Evolutionary conservation across 805 yeast species (phyloP), one percentile per base, ranked within the genome.

Genomic region (Kuraishia capsulata): DNA sequence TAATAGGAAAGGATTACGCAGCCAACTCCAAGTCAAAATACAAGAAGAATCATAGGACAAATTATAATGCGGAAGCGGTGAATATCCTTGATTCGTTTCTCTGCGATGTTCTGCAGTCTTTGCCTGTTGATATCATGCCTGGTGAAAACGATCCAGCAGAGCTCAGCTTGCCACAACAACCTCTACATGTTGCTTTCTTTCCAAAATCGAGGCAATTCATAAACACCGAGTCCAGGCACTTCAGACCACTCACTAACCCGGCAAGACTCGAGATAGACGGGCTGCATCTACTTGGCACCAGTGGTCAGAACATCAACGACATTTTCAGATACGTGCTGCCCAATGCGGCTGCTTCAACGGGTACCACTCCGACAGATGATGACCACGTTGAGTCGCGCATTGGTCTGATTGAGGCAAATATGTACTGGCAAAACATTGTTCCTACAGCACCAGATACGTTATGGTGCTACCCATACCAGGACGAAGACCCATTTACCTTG

Each of bases 361-460:
- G 21, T 9, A 20, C 25, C 8, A 40, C 52, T 4, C 51, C 50
- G 16, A 48, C 50, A 14, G 52, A 49, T 32, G 51, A 41, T 46
- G 55, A 48, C 23, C 41, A 40, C 33, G 56, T 48, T 36, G 90
- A 49, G 85, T 53, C 66, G 2, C 59, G 82, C 40, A 47, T 74
- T 14, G 68, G 71, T 17, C 59, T 81, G 49, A 67, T 90, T 63
- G 83, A 79, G 47, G 67, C 76, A 13, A 81, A 85, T 0, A 52
- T 92, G 28, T 61, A 64, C 34, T 89, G 96, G 95, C 90, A 88
- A 50, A 86, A 86, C 51, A 65, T 85, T 19, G 78, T 85, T 1
- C 98, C 98, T 2, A 88, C 97, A 0, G 95, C 96, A 1, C 98
- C 98, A 0, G 97, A 92, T 52, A 92, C 98, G 0, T 61, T 92